Base-by-base conservation (phyloP, 2,329 filamentous ascomycete species). In the Elsinoe fawcettii region DNA sequence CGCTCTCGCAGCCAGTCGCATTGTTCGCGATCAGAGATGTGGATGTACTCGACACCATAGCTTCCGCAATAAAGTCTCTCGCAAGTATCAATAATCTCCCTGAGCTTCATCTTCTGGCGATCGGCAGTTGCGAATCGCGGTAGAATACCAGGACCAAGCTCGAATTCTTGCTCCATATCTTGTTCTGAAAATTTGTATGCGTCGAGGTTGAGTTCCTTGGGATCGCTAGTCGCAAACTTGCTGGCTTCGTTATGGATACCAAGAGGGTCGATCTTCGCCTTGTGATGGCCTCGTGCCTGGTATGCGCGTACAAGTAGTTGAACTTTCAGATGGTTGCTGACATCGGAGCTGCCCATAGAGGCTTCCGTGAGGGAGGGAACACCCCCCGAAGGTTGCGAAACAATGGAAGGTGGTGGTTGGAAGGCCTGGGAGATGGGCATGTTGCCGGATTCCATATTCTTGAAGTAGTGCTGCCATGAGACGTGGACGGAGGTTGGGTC, bases 401-500 rank as follows among this genome's bases (percentile, higher is more conserved):
- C 86, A 64, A 99, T 84, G 65, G 88, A 96, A 14, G 93, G 93
- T 47, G 93, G 93, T 64, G 93, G 91, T 64, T 90, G 90, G 79
- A 99, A 99, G 65, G 93, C 93, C 75, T 95, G 88, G 62, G 92
- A 93, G 71, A 95, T 90, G 70, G 92, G 92, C 90, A 99, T 97
- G 69, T 93, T 88, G 72, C 93, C 93, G 64, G 84, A 88, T 79
- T 99, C 93, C 88, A 99, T 96, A 77, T 99, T 99, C 77, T 86
- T 89, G 82, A 99, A 99, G 82, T 99, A 99, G 71, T 95, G 86
- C 77, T 96, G 92, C 93, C 93, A 99, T 72, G 93, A 99, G 67
- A 96, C 81, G 75, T 99, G 93, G 59, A 99, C 93, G 70, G 89
- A 96, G 67, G 84, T 82, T 55, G 93, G 91, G 67, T 99, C 90